Base-by-base conservation (phyloP, 208 protist species). In the Leishmania turanica region DNA sequence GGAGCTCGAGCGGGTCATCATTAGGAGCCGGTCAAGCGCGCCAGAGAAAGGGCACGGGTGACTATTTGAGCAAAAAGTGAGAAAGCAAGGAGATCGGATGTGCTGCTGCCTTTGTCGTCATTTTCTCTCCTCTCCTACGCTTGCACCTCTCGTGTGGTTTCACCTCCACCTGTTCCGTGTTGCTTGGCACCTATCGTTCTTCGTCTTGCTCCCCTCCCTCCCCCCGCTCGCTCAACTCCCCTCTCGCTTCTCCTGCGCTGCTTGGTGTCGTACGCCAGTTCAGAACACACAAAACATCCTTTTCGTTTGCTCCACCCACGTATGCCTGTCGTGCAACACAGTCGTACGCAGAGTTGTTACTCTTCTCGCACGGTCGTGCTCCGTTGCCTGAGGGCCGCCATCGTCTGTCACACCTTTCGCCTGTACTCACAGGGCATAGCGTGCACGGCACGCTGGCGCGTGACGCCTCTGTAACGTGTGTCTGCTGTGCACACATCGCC, bases 111-210 rank as follows among this genome's bases (percentile, higher is more conserved):
- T 73, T 34, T 73, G 42, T 42, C 21, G 19, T 27, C 17, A 47
- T 71, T 47, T 47, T 37, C 11, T 51, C 40, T 66, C 53, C 45
- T 24, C 40, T 54, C 37, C 45, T 37, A 62, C 24, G 40, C 51
- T 64, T 62, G 19, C 79, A 51, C 45, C 76, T 84, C 27, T 58
- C 31, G 34, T 83, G 54, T 34, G 15, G 40, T 45, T 31, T 7
- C 8, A n/a, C 24, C 45, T 73, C 11, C 31, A 51, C 2, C 27
- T 21, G 24, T 27, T 17, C 13, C 21, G 9, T 54, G 24, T 7
- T 51, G 13, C 45, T 54, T 31, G 62, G 15, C 62, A 21, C 27
- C n/a, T n/a, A 17, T 37, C 45, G 24, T 37, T 68, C 62, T n/a
- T 37, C 5, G 19, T 47, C 24, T 49, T 71, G 34, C 37, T 9